Base-by-base conservation (phyloP, 2,329 filamentous ascomycete species). In the Neocucurbitaria cava region DNA sequence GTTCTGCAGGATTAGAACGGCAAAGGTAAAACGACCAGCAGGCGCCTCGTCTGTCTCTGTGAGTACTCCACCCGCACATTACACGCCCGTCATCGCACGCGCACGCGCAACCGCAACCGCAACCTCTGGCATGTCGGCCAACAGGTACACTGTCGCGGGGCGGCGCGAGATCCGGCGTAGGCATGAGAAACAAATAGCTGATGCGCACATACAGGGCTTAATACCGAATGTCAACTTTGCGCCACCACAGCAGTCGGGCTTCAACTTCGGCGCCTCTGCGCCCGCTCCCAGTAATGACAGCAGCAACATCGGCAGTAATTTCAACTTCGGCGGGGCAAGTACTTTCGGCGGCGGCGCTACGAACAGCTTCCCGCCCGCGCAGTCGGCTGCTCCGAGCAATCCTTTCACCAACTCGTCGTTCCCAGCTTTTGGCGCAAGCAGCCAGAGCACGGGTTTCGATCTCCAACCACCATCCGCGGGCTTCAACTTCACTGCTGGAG, bases 291-390 rank as follows among this genome's bases (percentile, higher is more conserved):
- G 30, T 5, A 55, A 53, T 46, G 57, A 57, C 28, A 50, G 51
- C 52, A 41, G 49, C 13, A 59, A 52, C 38, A 48, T 44, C 41
- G n/a, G n/a, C n/a, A n/a, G n/a, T n/a, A n/a, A n/a, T n/a, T 54
- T 62, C 47, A 64, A 52, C 41, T 58, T 59, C 20, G 52, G 54
- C 21, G 49, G 38, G 33, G 49, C 42, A 30, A 51, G 46, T 39
- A 52, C 61, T 6, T 67, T 67, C 30, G 65, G 65, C 4, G 57
- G 50, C 23, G 54, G 44, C 58, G 51, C 65, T 8, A 70, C 67
- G 5, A 73, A 47, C 56, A 74, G 69, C 57, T 74, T 74, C 49
- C 71, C 72, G 8, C 68, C 70, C 13, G 62, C 68, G 5, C 69
- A 70, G 46, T 36, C 68, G 3, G 45, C 64, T 1, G 56, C 63